Base-by-base conservation (phyloP, 192 early-diverging fungal genomes). In the Endogone sp. region DNA sequence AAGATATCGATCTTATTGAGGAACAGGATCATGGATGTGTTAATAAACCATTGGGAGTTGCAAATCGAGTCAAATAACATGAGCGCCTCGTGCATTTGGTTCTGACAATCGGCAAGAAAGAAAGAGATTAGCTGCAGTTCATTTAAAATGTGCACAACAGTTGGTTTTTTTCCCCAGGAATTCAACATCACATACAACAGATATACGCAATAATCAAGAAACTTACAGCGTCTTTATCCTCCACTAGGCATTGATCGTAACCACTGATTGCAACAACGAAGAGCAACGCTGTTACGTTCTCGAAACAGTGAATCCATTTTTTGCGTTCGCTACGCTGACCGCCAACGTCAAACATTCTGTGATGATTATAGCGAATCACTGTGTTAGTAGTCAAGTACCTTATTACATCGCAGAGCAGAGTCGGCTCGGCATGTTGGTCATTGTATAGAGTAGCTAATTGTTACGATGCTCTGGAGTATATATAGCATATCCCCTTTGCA, bases 1-100 rank as follows among this genome's bases (percentile, higher is more conserved):
- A 87, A 87, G 21, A 87, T 83, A 61, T 87, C 86, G 4, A 85
- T 87, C 73, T 87, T 87, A 75, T 87, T 87, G 63, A 87, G 58
- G 55, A 87, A 86, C 23, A 87, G 55, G 54, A 87, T 87, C 75
- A 87, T 86, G 9, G 83, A 81, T 3, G 86, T 87, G 29, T 83
- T 79, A 22, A 78, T 75, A 67, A 87, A 87, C 85, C 84, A 86
- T 68, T 77, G 75, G 2, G 84, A 86, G 26, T 87, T 87, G 69
- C 84, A 86, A 66, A 86, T 85, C 25, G 78, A 78, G 65, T 86
- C 86, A 56, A 86, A 87, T 3, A 87, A 58, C 77, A 84, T 84
- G 58, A 87, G 55, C 0, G 85, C 81, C 60, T 87, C 86, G 25
- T 88, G 79, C 85, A 87, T 88, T 68, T 81, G 84, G 62, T 78